A percentile compares a stretch with the other conserved stretches of the same genome.
Conservation (phyloP, 495 filamentous ascomycete genomes). For the Hypoxylon subgilvum region DNA sequence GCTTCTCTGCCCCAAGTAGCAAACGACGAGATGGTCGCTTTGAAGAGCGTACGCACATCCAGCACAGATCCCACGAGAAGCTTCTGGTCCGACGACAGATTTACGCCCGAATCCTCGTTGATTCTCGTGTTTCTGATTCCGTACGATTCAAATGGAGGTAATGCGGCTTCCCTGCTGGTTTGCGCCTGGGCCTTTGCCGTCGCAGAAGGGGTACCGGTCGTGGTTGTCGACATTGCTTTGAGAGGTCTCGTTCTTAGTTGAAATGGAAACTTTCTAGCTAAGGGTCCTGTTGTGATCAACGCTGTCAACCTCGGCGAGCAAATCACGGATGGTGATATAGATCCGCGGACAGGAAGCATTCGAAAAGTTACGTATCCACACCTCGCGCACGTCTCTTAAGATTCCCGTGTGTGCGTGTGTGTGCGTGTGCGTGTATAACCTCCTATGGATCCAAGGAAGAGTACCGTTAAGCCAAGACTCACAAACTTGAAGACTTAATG, state of each 20-base stretch:
- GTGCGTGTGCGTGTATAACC: too few relatives aligned
- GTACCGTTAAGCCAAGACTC: too few relatives aligned
- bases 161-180: background rate
- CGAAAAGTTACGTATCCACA: too few relatives aligned
- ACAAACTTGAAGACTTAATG: too few relatives aligned
- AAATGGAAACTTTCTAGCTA: background rate
- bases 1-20: background rate
- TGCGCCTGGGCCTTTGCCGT: background rate
- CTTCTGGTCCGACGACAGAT: conserved; percentile 52
- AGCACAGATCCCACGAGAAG: conserved; percentile 62
- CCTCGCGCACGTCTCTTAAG: too few relatives aligned
- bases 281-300: background rate
- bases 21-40: background rate
- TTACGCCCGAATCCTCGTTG: conserved; percentile 54
- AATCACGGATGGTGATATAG: too few relatives aligned
- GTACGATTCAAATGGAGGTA: conserved; percentile 25
- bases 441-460: too few relatives aligned
- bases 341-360: too few relatives aligned
- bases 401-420: too few relatives aligned
- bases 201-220: background rate
- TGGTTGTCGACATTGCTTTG: conserved; percentile 6
- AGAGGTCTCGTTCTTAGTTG: too few relatives aligned
- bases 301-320: too few relatives aligned
- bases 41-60: conserved; percentile 53
- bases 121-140: conserved; percentile 57